Evolutionary conservation across 495 filamentous ascomycete species (phyloP), one percentile per base, ranked within the genome.

Genomic region (Penicillium angulare): DNA sequence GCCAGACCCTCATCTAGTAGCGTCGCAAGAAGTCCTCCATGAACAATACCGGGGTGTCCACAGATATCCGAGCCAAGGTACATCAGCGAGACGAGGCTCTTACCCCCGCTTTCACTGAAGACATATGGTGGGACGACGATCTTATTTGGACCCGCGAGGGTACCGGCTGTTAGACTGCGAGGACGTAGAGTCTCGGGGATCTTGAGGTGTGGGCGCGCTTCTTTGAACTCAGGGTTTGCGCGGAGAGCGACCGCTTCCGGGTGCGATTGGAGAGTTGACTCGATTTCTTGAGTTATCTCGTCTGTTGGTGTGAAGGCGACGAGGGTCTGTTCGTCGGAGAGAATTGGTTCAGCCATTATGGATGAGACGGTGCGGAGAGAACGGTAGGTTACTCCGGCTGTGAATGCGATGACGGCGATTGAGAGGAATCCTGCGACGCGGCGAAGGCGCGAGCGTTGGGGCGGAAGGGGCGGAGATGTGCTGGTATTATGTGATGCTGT

Each of bases 1-100:
- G 88, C 93, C 26, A 97, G 69, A 0, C 90, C 90, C 69, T 98
- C 93, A 59, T 98, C 93, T 38, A 97, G 71, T 60, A 98, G 73
- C 10, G 95, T 97, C 12, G 93, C 95, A 39, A 97, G 71, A 55
- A 97, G 66, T 0, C 93, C 93, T 7, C 93, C 93, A 61, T 98
- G 93, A 2, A 98, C 76, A 50, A 97, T 88, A 2, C 92, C 93
- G 16, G 87, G 86, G 63, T 98, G 92, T 4, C 93, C 93, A 63
- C 89, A 97, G 33, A 98, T 70, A 59, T 90, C 85, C 3, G 76
- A 68, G 13, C 93, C 95, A 1, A 97, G 76, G 63, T 92, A 93
- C 43, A 83, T 79, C 15, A 97, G 79, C 18, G 86, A 81, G 7
- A 92, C 81, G 38, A 92, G 71, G 41, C 71, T 75, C 71, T 87